Conservation (phyloP, 108 stramenopile species). For the Conticribra guillardii region DNA sequence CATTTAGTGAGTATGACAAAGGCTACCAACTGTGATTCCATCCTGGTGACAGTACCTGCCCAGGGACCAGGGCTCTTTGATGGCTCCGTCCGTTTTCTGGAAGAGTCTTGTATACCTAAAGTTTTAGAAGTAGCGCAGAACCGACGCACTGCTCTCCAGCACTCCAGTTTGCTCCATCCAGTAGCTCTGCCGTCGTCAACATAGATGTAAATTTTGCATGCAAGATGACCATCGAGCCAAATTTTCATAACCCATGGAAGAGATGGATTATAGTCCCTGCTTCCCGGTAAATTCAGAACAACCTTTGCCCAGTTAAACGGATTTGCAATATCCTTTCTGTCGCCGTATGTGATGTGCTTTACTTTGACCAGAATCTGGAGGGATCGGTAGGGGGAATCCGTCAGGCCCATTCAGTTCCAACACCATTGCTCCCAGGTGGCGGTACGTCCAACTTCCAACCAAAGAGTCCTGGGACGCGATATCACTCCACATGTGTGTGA, state of each 20-base stretch:
- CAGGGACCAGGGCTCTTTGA: constrained; percentile 12
- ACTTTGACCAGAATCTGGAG: constrained; percentile 14
- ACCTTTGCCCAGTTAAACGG: constrained; percentile 25
- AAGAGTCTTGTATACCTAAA: neutral
- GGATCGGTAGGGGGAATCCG: constrained; percentile 34
- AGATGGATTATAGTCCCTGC: constrained; percentile 9
- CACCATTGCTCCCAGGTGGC: too few relatives aligned
- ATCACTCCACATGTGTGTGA: constrained; percentile 14
- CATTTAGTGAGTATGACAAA: constrained; percentile 8
- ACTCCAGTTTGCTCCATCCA: neutral
- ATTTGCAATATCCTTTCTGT: constrained; percentile 1
- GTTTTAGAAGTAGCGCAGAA: neutral
- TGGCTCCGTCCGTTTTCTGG: constrained; percentile 17
- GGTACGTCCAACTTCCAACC: too few relatives aligned
- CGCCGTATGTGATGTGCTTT: constrained; percentile 16
- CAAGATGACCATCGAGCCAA: constrained; percentile 4
- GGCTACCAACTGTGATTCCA: neutral
- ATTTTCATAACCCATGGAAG: constrained; percentile 27
- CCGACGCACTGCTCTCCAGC: neutral
- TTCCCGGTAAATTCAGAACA: constrained; percentile 18
- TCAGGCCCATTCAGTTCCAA: constrained; percentile 45
- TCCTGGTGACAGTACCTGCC: constrained; percentile 12
- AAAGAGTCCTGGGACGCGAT: too few relatives aligned
- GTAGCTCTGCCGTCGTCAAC: constrained; percentile 31
- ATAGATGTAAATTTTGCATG: constrained; percentile 24